Percentiles rank a stretch among this genome's conserved stretches.
Evolutionary conservation across 176 grass and related monocot species (phyloP).

Genomic region (Puccinellia tenuiflora): DNA sequence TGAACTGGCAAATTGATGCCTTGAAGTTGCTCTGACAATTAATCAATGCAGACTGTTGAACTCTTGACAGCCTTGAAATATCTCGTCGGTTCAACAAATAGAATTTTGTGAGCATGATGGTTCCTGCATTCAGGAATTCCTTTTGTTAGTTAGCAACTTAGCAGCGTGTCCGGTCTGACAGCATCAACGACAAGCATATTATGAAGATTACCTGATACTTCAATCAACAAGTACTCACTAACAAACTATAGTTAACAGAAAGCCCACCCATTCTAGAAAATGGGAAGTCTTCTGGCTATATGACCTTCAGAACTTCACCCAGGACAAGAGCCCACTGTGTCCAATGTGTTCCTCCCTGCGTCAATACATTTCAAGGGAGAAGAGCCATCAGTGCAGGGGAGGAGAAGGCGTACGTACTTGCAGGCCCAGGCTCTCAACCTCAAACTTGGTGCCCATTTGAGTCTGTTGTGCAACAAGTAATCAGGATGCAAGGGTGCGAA

Average conservation of each 20-base stretch:
- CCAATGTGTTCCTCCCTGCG: slow-evolving; percentile 94
- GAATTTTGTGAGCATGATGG: not conserved
- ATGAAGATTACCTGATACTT: slow-evolving; percentile 17
- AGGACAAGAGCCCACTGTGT: slow-evolving; percentile 96
- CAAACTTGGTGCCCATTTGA: not conserved
- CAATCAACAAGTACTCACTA: not conserved
- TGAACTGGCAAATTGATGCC: not conserved
- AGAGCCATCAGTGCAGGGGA: not conserved
- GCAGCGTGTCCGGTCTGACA: not conserved
- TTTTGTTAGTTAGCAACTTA: not conserved
- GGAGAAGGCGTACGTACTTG: not conserved
- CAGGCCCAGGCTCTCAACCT: not conserved
- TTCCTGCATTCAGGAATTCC: slow-evolving; percentile 4
- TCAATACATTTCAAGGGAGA: not conserved
- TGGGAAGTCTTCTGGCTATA: slow-evolving; percentile 23
- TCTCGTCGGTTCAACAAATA: not conserved
- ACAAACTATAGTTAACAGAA: not conserved
- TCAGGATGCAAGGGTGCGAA: not conserved
- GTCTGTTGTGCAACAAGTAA: not conserved
- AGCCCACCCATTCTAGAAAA: not conserved
- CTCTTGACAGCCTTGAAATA: not conserved
- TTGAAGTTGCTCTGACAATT: not conserved
- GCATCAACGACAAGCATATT: not conserved
- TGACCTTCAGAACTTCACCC: slow-evolving; percentile 58
- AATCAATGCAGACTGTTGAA: not conserved